Evolutionary conservation across 345 rosid genomes (phyloP).

Genomic region (Aquilaria yunnanensis): DNA sequence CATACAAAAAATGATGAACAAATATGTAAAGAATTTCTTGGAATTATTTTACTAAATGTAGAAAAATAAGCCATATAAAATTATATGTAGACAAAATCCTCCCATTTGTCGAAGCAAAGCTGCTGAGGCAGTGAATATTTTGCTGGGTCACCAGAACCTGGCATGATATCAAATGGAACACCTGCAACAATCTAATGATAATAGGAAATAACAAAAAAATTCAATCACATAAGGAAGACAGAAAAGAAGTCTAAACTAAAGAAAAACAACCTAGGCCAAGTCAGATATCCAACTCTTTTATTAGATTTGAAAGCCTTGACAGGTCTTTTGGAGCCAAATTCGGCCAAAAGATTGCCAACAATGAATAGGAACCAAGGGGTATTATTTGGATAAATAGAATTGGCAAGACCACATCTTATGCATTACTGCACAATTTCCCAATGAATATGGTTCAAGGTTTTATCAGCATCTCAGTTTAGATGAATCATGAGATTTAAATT

Average conservation of each 20-base stretch:
- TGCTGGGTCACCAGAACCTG: constrained; percentile 91
- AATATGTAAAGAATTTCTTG: too few species aligned
- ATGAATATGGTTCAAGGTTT: too few species aligned
- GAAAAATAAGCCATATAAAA: too few species aligned
- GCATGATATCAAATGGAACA: constrained; percentile 88
- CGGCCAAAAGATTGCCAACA: constrained; percentile 24
- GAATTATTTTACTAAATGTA: too few species aligned
- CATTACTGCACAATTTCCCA: too few species aligned
- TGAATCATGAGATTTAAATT: too few species aligned
- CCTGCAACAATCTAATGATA: constrained; percentile 79
- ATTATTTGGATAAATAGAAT: too few species aligned
- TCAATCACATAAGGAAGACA: not conserved
- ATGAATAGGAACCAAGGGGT: too few species aligned
- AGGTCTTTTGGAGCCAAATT: constrained; percentile 79
- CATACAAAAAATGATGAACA: too few species aligned
- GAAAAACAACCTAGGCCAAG: constrained; percentile 59
- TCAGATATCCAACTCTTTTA: constrained; percentile 79
- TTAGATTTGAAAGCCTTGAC: constrained; percentile 67
- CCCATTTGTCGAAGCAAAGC: constrained; percentile 32
- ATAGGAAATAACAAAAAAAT: constrained; percentile 11
- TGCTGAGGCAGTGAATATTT: constrained; percentile 92
- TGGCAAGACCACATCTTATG: too few species aligned
- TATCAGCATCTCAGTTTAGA: too few species aligned
- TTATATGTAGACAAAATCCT: constrained; percentile 34
- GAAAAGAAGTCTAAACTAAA: constrained; percentile 4